Evolutionary conservation across 805 yeast genomes (phyloP).

Genomic region (Zygosaccharomyces lentus): DNA sequence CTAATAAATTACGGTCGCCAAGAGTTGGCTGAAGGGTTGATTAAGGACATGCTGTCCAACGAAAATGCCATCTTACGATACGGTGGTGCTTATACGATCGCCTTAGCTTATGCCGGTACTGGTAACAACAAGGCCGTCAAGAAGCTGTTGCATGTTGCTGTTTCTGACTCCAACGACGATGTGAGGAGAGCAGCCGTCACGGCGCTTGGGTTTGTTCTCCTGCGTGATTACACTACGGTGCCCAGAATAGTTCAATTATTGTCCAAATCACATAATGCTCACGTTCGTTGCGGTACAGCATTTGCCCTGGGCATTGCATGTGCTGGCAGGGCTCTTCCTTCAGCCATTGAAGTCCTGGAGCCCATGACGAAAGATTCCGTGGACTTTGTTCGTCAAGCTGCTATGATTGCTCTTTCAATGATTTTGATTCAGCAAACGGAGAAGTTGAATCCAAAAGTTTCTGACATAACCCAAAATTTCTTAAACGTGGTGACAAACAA

Average conservation of each 20-base stretch:
- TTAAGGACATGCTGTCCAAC: slow-evolving; percentile 61
- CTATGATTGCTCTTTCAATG: slow-evolving; percentile 88
- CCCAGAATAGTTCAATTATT: slow-evolving; percentile 92
- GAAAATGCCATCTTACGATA: slow-evolving; percentile 85
- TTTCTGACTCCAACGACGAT: slow-evolving; percentile 92
- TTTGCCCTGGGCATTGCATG: slow-evolving; percentile 95
- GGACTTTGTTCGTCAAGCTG: slow-evolving; percentile 98
- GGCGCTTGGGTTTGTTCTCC: slow-evolving; percentile 82
- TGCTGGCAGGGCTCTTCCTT: slow-evolving; percentile 85
- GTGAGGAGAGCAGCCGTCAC: slow-evolving; percentile 95
- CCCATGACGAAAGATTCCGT: slow-evolving; percentile 91
- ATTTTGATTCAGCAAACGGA: slow-evolving; percentile 86
- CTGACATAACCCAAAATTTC: slow-evolving; percentile 65
- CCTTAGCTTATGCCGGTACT: slow-evolving; percentile 95
- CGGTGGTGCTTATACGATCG: slow-evolving; percentile 93
- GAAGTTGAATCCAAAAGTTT: slow-evolving; percentile 72
- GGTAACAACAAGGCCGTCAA: slow-evolving; percentile 85
- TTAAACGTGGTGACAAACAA: slow-evolving; percentile 77
- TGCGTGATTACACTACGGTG: slow-evolving; percentile 87
- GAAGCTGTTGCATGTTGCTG: slow-evolving; percentile 85
- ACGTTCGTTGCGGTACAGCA: slow-evolving; percentile 97
- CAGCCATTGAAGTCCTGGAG: slow-evolving; percentile 88
- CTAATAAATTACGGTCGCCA: slow-evolving; percentile 82
- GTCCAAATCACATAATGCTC: slow-evolving; percentile 94
- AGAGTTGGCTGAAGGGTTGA: slow-evolving; percentile 66